Evolutionary conservation across 176 grass and related monocot genomes (phyloP).

Genomic region (Carex parvula): DNA sequence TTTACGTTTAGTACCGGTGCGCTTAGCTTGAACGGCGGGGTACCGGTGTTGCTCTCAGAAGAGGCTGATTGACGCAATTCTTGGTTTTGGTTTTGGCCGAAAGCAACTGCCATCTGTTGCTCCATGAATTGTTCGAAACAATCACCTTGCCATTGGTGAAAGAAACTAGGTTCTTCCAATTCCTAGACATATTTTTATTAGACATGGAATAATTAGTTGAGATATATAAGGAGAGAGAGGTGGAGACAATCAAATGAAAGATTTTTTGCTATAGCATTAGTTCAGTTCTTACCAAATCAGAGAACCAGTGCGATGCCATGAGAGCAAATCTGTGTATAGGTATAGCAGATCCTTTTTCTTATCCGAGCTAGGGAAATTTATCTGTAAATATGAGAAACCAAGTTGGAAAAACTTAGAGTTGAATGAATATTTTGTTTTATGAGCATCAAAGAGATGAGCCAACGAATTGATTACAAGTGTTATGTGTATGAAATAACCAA

Average conservation of each 20-base stretch:
- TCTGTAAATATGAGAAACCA: conserved; percentile 14
- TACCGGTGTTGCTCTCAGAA: conserved; percentile 29
- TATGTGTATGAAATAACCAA: conserved; percentile 6
- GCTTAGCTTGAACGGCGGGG: neutral
- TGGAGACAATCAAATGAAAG: neutral
- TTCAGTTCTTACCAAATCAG: conserved; percentile 54
- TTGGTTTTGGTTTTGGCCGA: conserved; percentile 42
- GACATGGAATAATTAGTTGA: neutral
- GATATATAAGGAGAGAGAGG: neutral
- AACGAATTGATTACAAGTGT: conserved; percentile 5
- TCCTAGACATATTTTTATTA: too few species aligned
- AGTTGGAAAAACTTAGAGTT: conserved; percentile 1
- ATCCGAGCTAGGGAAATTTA: neutral
- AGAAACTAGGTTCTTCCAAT: conserved; percentile 72
- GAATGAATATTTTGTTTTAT: neutral
- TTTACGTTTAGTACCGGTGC: neutral
- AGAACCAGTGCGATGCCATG: conserved; percentile 77
- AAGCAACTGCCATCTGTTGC: conserved; percentile 66
- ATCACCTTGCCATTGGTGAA: conserved; percentile 83
- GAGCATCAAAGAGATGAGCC: neutral
- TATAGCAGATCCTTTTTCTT: conserved; percentile 6
- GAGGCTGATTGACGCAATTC: conserved; percentile 42
- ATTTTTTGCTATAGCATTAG: neutral
- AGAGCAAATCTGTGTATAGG: conserved; percentile 24
- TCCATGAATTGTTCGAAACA: conserved; percentile 61